phyloP scores from a whole-genome alignment of 2,329 filamentous ascomycete species.

The Pseudopyricularia javanii region DNA sequence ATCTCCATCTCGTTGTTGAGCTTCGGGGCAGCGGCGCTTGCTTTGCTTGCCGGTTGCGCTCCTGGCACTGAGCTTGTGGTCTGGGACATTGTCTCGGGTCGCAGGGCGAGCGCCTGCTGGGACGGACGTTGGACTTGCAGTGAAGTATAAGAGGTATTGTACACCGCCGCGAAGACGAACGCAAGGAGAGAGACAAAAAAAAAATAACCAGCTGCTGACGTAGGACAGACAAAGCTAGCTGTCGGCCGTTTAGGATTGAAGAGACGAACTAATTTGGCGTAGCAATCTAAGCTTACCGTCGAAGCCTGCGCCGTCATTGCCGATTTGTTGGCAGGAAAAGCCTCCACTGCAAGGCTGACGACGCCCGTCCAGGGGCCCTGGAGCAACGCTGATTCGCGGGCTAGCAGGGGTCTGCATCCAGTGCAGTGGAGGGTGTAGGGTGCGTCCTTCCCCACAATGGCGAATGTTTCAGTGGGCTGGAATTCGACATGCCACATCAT shows the following conservation, averaged over 20 bases:
- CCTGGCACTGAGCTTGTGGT: constrained; percentile 26
- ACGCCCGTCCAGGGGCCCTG: not conserved
- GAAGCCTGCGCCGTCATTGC: not conserved
- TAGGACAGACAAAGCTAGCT: too few species aligned
- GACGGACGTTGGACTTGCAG: too few species aligned
- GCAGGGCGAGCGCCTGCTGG: too few species aligned
- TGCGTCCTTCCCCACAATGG: not conserved
- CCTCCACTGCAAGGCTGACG: not conserved
- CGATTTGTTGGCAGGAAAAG: not conserved
- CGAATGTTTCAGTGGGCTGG: too few species aligned
- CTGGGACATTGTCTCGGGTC: constrained; percentile 25
- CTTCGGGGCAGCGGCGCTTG: constrained; percentile 37
- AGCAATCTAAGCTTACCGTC: not conserved
- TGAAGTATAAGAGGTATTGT: too few species aligned
- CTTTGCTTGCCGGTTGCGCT: constrained; percentile 40
- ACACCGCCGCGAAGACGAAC: too few species aligned
- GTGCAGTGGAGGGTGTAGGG: too few species aligned
- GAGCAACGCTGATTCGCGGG: not conserved
- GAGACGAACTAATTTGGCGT: too few species aligned
- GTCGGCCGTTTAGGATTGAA: too few species aligned
- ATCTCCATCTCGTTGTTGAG: constrained; percentile 45
- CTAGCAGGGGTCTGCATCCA: not conserved
- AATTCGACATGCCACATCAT: too few species aligned
- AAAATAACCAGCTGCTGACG: too few species aligned
- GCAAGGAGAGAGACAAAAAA: too few species aligned